phyloP scores from a whole-genome alignment of 2,329 filamentous ascomycete genomes.

The Neonectria neomacrospora region DNA sequence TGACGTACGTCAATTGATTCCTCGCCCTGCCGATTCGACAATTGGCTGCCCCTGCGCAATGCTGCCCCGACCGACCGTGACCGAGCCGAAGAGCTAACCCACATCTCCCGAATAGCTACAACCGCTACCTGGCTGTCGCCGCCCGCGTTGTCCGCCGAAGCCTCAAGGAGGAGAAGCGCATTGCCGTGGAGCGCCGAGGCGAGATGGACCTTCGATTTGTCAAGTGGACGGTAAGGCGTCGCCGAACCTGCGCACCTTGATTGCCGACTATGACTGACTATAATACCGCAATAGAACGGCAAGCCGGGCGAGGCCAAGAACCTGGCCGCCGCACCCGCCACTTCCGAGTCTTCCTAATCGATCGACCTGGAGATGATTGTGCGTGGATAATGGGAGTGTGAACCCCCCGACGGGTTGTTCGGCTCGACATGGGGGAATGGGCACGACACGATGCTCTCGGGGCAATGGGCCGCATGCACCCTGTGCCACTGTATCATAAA shows the following conservation, averaged over 20 bases:
- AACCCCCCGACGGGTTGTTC: slow-evolving; percentile 31
- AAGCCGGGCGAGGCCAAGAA: slow-evolving; percentile 90
- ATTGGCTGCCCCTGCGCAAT: slow-evolving; percentile 25
- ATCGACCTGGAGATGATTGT: slow-evolving; percentile 35
- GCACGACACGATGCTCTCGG: slow-evolving; percentile 37
- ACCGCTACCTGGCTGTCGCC: slow-evolving; percentile 97
- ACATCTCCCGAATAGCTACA: slow-evolving; percentile 77
- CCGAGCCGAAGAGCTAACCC: slow-evolving; percentile 50
- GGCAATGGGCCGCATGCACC: slow-evolving; percentile 40
- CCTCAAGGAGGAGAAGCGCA: slow-evolving; percentile 93
- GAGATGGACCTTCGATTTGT: slow-evolving; percentile 89
- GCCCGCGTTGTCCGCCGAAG: slow-evolving; percentile 95
- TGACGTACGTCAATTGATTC: slow-evolving; percentile 77
- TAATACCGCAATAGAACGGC: slow-evolving; percentile 77
- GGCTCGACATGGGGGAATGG: slow-evolving; percentile 36
- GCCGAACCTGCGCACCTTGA: slow-evolving; percentile 13
- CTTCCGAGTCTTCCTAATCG: slow-evolving; percentile 52
- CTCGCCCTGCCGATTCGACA: slow-evolving; percentile 23
- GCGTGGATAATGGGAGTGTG: slow-evolving; percentile 39
- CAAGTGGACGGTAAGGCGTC: slow-evolving; percentile 84
- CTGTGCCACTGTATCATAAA: slow-evolving; percentile 50
- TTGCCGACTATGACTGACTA: slow-evolving; percentile 38
- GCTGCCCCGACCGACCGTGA: slow-evolving; percentile 26
- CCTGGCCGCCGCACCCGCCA: slow-evolving; percentile 60
- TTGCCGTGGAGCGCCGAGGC: slow-evolving; percentile 88